Evolutionary conservation across 2,329 filamentous ascomycete genomes (phyloP).

Genomic region (Penicillium sp.): DNA sequence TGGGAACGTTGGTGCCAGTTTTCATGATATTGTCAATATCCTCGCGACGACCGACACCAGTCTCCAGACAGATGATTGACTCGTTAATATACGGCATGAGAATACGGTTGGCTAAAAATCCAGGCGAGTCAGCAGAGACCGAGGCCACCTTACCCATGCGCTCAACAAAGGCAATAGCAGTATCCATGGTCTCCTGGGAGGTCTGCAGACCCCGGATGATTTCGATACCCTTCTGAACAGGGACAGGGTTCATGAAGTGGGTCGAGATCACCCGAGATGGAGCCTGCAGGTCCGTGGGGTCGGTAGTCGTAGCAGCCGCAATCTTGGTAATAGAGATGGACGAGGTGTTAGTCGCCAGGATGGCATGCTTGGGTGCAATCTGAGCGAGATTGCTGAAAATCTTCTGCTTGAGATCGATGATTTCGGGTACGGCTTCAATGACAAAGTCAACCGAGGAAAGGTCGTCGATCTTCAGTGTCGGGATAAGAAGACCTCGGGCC

Average conservation of each 20-base stretch:
- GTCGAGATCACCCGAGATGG: conserved; percentile 89
- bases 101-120: conserved; percentile 94
- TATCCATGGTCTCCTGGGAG: conserved; percentile 74
- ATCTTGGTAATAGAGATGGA: conserved; percentile 97
- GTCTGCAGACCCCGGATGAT: conserved; percentile 96
- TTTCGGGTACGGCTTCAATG: conserved; percentile 95
- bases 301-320: conserved; percentile 75
- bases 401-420: conserved; percentile 77
- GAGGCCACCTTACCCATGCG: conserved; percentile 92
- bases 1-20: conserved; percentile 97
- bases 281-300: conserved; percentile 75
- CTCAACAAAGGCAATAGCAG: conserved; percentile 80
- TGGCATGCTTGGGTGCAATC: conserved; percentile 77
- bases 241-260: conserved; percentile 99
- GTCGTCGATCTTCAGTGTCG: conserved; percentile 71
- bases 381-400: conserved; percentile 83
- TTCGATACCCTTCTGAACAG: conserved; percentile 94
- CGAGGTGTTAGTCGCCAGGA: conserved; percentile 97
- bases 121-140: conserved; percentile 82
- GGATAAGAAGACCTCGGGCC: conserved; percentile 65
- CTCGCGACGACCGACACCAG: conserved; percentile 81
- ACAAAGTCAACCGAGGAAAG: conserved; percentile 89
- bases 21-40: conserved; percentile 99
- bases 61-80: conserved; percentile 93
- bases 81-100: conserved; percentile 99